Percentiles rank a stretch among this genome's conserved stretches.
Conservation (phyloP, 2,329 filamentous ascomycete genomes). For the Teratosphaeriaceae sp. region DNA sequence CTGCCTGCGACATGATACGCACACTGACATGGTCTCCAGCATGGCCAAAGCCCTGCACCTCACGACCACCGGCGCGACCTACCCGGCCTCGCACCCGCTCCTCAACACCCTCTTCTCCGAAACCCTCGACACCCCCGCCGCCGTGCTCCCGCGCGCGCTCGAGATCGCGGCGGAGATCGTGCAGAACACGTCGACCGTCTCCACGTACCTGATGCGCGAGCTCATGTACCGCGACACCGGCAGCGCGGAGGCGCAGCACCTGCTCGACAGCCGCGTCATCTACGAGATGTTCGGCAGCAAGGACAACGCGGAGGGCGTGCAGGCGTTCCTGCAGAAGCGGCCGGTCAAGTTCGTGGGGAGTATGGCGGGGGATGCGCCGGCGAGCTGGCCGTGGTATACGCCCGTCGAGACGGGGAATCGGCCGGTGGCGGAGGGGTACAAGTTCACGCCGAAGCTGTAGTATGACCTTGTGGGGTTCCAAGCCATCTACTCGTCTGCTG, state of each 20-base stretch:
- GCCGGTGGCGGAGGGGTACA: constrained; percentile 28
- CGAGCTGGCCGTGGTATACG: constrained; percentile 63
- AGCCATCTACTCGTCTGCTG: not conserved
- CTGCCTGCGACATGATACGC: not conserved
- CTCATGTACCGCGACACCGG: constrained; percentile 57
- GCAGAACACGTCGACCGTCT: constrained; percentile 57
- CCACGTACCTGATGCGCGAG: constrained; percentile 62
- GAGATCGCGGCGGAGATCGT: constrained; percentile 61
- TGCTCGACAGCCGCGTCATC: constrained; percentile 61
- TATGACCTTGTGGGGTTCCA: too few relatives aligned
- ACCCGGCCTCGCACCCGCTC: constrained; percentile 40
- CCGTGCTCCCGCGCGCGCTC: constrained; percentile 59
- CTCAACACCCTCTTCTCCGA: constrained; percentile 61
- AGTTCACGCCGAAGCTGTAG: constrained; percentile 24
- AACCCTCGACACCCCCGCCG: constrained; percentile 49
- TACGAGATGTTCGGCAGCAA: constrained; percentile 53
- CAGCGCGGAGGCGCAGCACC: constrained; percentile 61
- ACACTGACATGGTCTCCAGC: constrained; percentile 10
- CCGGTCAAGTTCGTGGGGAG: constrained; percentile 55
- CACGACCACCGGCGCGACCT: constrained; percentile 60
- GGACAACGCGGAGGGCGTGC: constrained; percentile 61
- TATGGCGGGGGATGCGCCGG: constrained; percentile 54
- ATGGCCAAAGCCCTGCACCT: constrained; percentile 56
- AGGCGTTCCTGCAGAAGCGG: constrained; percentile 64
- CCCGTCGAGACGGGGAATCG: constrained; percentile 42